phyloP scores from a whole-genome alignment of 306 rosid genomes.

The Canavalia gladiata region DNA sequence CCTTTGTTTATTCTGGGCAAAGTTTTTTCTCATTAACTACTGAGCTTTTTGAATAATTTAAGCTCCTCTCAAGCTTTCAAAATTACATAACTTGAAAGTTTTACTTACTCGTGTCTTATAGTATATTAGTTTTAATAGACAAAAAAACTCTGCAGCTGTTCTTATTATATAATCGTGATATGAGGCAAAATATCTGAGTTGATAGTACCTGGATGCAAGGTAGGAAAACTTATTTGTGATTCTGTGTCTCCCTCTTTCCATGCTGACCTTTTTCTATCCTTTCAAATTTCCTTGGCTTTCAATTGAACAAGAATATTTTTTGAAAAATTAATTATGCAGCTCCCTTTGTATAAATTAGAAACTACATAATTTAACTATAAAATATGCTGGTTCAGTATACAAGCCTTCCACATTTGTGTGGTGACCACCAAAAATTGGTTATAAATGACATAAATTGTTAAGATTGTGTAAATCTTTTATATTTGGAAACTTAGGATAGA shows the following conservation, averaged over 20 bases:
- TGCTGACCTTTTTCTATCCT: background rate
- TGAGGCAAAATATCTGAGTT: background rate
- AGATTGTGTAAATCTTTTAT: too few species aligned
- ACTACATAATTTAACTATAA: background rate
- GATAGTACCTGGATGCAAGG: background rate
- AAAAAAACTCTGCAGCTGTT: background rate
- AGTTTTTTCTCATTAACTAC: background rate
- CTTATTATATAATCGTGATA: background rate
- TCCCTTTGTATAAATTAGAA: conserved; percentile 5
- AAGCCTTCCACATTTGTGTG: background rate
- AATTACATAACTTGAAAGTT: conserved; percentile 24
- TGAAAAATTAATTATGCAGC: background rate
- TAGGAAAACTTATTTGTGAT: background rate
- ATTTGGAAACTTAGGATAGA: too few species aligned
- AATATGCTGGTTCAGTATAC: background rate
- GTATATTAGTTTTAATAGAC: background rate
- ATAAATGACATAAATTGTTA: conserved; percentile 14
- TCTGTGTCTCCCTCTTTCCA: background rate
- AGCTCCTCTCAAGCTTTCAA: conserved; percentile 10
- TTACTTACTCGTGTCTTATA: background rate
- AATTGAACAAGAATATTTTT: background rate
- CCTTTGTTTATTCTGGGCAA: background rate
- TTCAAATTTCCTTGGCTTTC: background rate
- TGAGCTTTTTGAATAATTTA: background rate
- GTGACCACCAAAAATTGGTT: background rate